Base-by-base conservation (phyloP, 192 early-diverging fungal genomes). In the Geranomyces michiganensis region DNA sequence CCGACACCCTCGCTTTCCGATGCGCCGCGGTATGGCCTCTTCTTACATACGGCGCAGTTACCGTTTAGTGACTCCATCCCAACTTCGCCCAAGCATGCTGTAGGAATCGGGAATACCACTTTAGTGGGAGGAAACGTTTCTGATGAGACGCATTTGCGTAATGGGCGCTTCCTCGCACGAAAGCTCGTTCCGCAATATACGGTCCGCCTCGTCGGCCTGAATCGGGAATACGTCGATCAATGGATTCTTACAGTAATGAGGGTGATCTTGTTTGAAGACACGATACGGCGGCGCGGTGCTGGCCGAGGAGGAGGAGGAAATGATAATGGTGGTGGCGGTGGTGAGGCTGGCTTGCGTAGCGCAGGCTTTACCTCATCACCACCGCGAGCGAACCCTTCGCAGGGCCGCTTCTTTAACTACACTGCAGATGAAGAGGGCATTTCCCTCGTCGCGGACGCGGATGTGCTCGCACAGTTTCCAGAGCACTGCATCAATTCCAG, bases 391-490 rank as follows among this genome's bases (percentile, higher is more conserved):
- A 24, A 26, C 62, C 15, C 67, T 4, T 71, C 19, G 21, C 47
- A 26, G 0, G 29, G 26, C 32, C 75, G 87, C n/a, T 89, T 91
- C 81, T 88, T 91, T 68, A 88, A 85, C 49, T 91, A 89, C 73
- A 91, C 90, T 12, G 74, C 85, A 14, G 86, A 83, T 10, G 78
- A 76, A 31, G 88, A 91, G 30, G 88, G 88, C 56, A 85, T 91
- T 0, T 90, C 88, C 6, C 80, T 91, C 63, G 80, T 91, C 46
- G 87, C 86, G 4, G 89, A 90, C 33, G 82, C 78, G 7, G 62
- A 73, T n/a, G 84, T 90, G 19, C 56, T 91, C 14, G 79, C 78
- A 26, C 67, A 81, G 29, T 68, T 78, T 32, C 67, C 66, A 43
- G 73, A 67, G 8, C 68, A 85, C 26, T 71, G 76, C n/a, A 53